These are phyloP conservation scores for Pistacia vera DNA, from an alignment of 345 rosid species.

Conservation along the genomic window DNA sequence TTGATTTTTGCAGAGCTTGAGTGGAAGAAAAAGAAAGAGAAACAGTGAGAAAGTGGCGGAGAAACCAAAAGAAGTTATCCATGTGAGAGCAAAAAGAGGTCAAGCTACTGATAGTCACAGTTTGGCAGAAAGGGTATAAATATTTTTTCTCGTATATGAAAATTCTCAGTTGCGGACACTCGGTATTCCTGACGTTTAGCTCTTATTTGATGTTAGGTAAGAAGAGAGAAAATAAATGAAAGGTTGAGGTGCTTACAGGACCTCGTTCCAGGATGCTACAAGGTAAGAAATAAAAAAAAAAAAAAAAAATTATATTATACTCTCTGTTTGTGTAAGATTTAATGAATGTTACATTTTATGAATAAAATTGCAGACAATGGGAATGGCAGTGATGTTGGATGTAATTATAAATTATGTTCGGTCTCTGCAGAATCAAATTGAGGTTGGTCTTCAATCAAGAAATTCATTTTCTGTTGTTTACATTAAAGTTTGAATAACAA, in stretches of 20 bases:
- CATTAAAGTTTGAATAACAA: neutral
- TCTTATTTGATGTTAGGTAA: constrained; percentile 30
- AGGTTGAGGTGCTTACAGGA: constrained; percentile 63
- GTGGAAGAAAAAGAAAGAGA: constrained; percentile 43
- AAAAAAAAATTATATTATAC: neutral
- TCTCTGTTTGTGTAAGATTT: neutral
- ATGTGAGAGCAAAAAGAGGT: constrained; percentile 75
- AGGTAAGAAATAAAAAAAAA: constrained; percentile 28
- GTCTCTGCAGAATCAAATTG: constrained; percentile 70
- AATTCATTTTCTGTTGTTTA: neutral
- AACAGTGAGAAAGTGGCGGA: constrained; percentile 17
- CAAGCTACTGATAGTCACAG: constrained; percentile 83
- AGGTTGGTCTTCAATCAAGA: constrained; percentile 27
- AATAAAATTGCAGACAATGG: constrained; percentile 53
- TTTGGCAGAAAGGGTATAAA: constrained; percentile 63
- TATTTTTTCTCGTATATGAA: too few species aligned
- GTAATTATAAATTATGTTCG: constrained; percentile 58
- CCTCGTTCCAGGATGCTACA: constrained; percentile 76
- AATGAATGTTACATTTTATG: neutral
- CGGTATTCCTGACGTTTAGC: neutral
- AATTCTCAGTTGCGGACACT: too few species aligned
- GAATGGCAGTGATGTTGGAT: constrained; percentile 79
- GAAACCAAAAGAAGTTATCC: constrained; percentile 51
- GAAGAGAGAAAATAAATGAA: constrained; percentile 74
- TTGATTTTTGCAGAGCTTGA: constrained; percentile 19